Base-by-base conservation (phyloP, 257 asterid species). In the Solanum bulbocastanum region DNA sequence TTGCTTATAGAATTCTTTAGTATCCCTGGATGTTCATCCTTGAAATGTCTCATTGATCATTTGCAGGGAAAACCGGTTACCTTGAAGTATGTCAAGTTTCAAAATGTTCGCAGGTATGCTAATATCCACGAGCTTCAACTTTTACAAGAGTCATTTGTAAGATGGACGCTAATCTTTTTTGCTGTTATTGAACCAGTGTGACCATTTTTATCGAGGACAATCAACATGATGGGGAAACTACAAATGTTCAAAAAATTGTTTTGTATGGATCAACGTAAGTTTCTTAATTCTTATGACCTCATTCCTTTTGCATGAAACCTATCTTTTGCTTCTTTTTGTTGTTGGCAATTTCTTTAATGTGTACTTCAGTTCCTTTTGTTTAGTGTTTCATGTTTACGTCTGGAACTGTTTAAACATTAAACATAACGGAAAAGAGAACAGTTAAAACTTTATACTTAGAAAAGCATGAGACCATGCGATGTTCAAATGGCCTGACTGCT, bases 201-300 rank as follows among this genome's bases (percentile, higher is more conserved):
- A 94, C 99, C 79, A 91, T 97, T 87, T 97, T 97, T 92, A 92
- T 97, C 5, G 99, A 97, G 93, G 99, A 96, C 90, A 97, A 97
- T 90, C 99, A 96, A 88, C 95, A 95, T 81, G 98, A 93, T 82
- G 89, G 96, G 73, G 99, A 96, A 36, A 78, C 88, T 79, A 95
- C 99, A n/a, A 95, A 93, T 90, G 89, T 97, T 91, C 98, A 96
- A 90, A 97, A 97, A 94, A 92, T 97, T 91, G 94, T 93, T 89
- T 95, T 97, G 72, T 91, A 87, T 84, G 99, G 99, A 84, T 71
- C 98, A 68, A 96, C 99, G 99, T 97, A 92, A 93, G 99, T 96
- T 84, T 88, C 87, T 71, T 71, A 71, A 8, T 32, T 71, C 22
- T 76, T 86, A 23, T 87, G 82, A 56, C 35, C 83, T 90, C 87